These are phyloP conservation scores for Diaporthe longicolla DNA, from an alignment of 2,329 filamentous ascomycete genomes.

Conservation along the genomic window DNA sequence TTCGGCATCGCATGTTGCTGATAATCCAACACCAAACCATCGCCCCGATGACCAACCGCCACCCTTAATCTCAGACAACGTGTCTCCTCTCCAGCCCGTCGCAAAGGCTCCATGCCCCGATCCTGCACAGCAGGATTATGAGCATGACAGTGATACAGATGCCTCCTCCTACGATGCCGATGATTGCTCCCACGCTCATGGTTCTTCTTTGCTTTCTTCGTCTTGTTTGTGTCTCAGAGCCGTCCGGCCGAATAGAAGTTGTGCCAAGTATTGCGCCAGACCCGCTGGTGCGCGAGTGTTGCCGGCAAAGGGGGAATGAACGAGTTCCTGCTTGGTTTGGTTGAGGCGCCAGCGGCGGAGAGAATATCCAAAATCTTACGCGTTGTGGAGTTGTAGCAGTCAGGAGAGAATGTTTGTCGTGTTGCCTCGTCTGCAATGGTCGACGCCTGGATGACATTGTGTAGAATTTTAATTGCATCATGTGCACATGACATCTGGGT, in stretches of 20 bases:
- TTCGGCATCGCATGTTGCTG: not conserved
- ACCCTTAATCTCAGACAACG: constrained; percentile 21
- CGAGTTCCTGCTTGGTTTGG: too few species aligned
- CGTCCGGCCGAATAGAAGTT: not conserved
- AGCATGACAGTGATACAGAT: constrained; percentile 33
- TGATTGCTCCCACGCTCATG: constrained; percentile 28
- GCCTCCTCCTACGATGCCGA: constrained; percentile 32
- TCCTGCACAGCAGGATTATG: constrained; percentile 35
- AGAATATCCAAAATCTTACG: not conserved
- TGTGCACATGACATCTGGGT: not conserved
- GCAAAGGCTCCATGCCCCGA: constrained; percentile 35
- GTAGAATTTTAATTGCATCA: not conserved
- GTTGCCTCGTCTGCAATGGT: not conserved
- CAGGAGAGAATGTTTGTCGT: not conserved
- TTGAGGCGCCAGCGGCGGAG: not conserved
- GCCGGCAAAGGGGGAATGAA: not conserved
- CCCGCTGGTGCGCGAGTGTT: not conserved
- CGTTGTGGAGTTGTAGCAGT: too few species aligned
- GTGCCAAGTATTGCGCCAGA: not conserved
- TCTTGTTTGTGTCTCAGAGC: not conserved
- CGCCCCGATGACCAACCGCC: not conserved
- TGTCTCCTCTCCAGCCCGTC: constrained; percentile 37
- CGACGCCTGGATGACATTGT: not conserved
- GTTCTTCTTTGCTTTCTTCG: not conserved
- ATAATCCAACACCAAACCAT: too few species aligned